Evolutionary conservation across 2,329 filamentous ascomycete species (phyloP), one percentile per base, ranked within the genome.

Genomic region (Westerdykella sp.): DNA sequence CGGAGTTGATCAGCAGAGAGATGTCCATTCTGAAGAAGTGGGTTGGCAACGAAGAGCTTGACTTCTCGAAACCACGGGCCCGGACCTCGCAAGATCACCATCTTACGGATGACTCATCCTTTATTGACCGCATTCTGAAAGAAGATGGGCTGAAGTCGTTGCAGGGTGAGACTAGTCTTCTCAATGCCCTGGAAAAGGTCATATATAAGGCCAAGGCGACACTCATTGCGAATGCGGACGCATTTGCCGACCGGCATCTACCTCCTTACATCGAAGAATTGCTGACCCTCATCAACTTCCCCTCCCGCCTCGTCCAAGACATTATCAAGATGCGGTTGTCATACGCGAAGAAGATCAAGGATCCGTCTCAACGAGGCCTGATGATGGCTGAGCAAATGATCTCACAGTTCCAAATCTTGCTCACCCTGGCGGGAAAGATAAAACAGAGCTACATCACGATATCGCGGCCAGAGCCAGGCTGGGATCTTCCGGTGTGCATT

Each of bases 331-430:
- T 95, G 55, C 85, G 93, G 45, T 76, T 97, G 22, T 87, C 84
- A 9, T 97, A 96, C 65, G 90, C 91, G 14, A 88, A 84, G 70
- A 91, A 89, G 65, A 95, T 96, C 82, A 95, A 91, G 69, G 91
- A 97, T 59, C 88, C 89, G 9, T 85, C 89, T 1, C 87, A 93
- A 69, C 87, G 95, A 64, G 94, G 90, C 51, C 78, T 87, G 21
- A 85, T 98, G 72, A 88, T 98, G 77, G 87, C 94, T 47, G 90
- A 97, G 62, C 91, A 97, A 69, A 95, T 97, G 87, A 96, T 98
- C 50, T 78, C 86, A 0, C 93, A 98, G 62, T 97, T 98, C 56
- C 90, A 95, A 67, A 87, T 96, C 36, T 73, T 97, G 42, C 80
- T 98, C 50, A 89, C 87, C 59, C 82, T 97, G 52, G 91, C 93